Base-by-base conservation (phyloP, 768 basidiomycete genomes). In the Termitomyces sp. region DNA sequence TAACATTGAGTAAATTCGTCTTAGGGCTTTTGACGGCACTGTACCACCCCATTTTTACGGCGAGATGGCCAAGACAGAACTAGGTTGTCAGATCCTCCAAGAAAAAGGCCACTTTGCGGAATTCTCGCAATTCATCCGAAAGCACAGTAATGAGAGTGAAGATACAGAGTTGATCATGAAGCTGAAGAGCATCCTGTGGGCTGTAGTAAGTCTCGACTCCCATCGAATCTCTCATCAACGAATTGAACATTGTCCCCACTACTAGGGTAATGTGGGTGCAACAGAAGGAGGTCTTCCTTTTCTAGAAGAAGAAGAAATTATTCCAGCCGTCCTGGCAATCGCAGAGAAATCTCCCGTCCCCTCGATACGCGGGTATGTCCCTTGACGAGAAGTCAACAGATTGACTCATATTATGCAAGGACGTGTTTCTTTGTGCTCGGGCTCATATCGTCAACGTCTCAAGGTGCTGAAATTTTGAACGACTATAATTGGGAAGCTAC, bases 31-130 rank as follows among this genome's bases (percentile, higher is more conserved):
- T 57, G 94, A 94, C 53, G 90, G 89, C 13, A 87, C 87, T 12
- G 91, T 94, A 13, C 97, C 96, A 2, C 86, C 90, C 1, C 95
- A 99, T 70, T 98, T 99, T 72, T 96, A 98, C 65, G 96, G 96
- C 22, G 96, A 98, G 71, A 91, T 98, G 82, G 88, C 94, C 46
- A 98, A 97, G 71, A 98, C 97, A 3, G 90, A 91, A 56, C 86
- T 95, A 49, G 97, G 97, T 0, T 96, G 94, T 70, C 90, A 91
- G 66, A 86, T 94, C 10, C 74, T 99, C 41, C 84, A 87, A 58
- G 94, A 95, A 58, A 94, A 90, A 63, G 92, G 92, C 0, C 93
- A 98, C 67, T 94, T 98, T 65, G 68, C 80, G 5, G 92, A 96
- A 61, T 98, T 98, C 65, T 87, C 92, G 1, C 86, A 92, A 58